Conservation (phyloP, 768 basidiomycete species). For the Cystofilobasidium ferigula region DNA sequence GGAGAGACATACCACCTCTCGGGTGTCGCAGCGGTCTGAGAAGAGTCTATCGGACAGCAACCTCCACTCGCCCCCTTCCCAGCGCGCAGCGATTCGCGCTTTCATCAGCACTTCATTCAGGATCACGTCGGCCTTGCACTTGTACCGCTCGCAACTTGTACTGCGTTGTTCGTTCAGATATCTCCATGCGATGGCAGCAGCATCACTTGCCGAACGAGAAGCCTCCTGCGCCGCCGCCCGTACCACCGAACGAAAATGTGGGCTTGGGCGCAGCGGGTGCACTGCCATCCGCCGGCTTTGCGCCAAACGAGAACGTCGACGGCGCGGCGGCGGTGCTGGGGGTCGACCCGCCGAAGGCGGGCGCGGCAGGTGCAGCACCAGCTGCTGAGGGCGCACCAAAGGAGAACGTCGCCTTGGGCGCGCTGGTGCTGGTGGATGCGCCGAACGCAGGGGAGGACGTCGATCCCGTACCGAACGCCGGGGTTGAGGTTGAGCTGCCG, state of each 20-base stretch:
- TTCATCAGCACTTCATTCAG: too few relatives aligned
- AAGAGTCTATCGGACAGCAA: neutral
- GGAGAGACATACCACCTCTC: slow-evolving; percentile 19
- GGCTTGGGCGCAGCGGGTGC: neutral
- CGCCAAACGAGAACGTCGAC: neutral
- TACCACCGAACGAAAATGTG: neutral
- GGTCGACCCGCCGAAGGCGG: neutral
- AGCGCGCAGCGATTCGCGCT: too few relatives aligned
- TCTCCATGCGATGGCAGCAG: too few relatives aligned
- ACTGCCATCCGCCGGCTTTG: neutral
- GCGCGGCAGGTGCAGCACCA: neutral
- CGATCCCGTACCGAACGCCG: too few relatives aligned
- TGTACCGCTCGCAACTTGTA: too few relatives aligned
- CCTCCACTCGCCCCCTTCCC: too few relatives aligned
- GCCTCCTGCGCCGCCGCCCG: neutral
- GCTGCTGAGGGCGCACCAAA: neutral
- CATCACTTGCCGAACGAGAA: neutral
- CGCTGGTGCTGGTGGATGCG: too few relatives aligned
- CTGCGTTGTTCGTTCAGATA: too few relatives aligned
- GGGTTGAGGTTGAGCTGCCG: too few relatives aligned
- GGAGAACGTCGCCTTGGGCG: neutral
- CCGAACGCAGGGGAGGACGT: neutral
- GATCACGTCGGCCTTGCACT: too few relatives aligned
- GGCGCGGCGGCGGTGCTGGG: neutral
- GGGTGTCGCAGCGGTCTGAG: neutral